Evolutionary conservation across 768 basidiomycete genomes (phyloP), one percentile per base, ranked within the genome.

Genomic region (Termitomyces sp.): DNA sequence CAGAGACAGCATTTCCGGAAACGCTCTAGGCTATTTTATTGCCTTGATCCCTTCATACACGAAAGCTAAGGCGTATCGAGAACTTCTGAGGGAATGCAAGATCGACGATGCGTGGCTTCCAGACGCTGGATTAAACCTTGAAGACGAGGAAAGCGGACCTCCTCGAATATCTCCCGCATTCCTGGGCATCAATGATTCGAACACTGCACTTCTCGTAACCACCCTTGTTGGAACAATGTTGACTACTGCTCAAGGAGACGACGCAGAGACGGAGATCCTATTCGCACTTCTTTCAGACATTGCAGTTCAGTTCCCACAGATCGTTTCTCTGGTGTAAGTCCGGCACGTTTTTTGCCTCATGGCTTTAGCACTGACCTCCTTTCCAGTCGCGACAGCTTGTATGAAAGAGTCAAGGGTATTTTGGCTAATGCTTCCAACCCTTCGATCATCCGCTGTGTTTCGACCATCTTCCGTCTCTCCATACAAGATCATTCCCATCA

Each of bases 211-310:
- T 9, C 78, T 95, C 10, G 77, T 85, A 5, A 80, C 85, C 42
- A 88, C 92, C 1, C 88, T 95, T 65, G 76, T 86, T 39, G 83
- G 84, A 3, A 85, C 88, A 1, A 89, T 95, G 70, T 76, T 94
- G 14, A 74, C 75, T 44, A 87, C 83, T 7, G 86, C 90, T 1
- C 86, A 91, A 65, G 85, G 87, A 3, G 90, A 92, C 60, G 90
- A 92, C 61, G 76, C 79, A 1, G 94, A 97, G 71, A 87, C 86
- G 2, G 83, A 92, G 67, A 86, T 94, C 41, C 69, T 95, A 46
- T 94, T 88, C 69, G 78, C 79, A 47, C 68, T 96, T 32, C 76
- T 97, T 31, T 82, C 89, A 31, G 87, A 92, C 43, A 79, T 92
- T 14, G 81, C 85, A 16, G 71, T 72, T 7, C 70, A 75, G 9